A percentile compares a stretch with the other conserved stretches of the same genome.
phyloP scores from a whole-genome alignment of 352 stramenopile genomes.

The Aphanomyces euteiches region DNA sequence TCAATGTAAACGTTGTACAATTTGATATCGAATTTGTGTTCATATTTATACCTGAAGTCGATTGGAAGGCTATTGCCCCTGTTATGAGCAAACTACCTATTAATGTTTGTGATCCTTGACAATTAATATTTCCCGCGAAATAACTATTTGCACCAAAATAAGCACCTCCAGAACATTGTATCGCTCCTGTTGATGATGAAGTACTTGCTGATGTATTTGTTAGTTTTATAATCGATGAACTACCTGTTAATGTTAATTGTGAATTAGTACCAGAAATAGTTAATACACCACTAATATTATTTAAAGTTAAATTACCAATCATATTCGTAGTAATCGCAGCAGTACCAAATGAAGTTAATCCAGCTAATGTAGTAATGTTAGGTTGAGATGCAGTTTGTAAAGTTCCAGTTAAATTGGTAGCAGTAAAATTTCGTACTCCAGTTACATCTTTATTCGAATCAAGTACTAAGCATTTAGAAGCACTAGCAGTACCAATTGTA shows the following conservation, averaged over 20 bases:
- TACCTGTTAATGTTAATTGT: conserved; percentile 5
- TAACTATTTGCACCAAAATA: conserved; percentile 5
- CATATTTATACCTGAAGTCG: conserved; percentile 6
- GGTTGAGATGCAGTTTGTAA: conserved; percentile 5
- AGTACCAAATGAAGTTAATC: conserved; percentile 7
- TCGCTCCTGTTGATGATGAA: conserved; percentile 5
- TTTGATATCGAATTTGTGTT: conserved; percentile 7
- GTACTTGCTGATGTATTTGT: conserved; percentile 6
- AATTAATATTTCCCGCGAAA: conserved; percentile 5
- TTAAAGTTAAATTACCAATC: conserved; percentile 8
- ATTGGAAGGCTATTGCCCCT: conserved; percentile 2
- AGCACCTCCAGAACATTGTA: conserved; percentile 5
- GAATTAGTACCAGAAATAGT: conserved; percentile 7
- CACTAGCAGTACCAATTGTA: conserved; percentile 3
- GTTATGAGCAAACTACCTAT: conserved; percentile 4
- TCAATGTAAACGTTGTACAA: conserved; percentile 7
- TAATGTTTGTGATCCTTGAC: conserved; percentile 6
- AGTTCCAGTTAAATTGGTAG: conserved; percentile 4
- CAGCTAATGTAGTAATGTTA: conserved; percentile 7
- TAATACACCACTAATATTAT: conserved; percentile 8
- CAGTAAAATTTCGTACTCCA: conserved; percentile 6
- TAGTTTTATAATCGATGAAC: conserved; percentile 7
- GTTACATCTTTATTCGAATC: conserved; percentile 7
- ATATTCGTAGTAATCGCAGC: conserved; percentile 5
- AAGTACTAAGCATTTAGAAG: conserved; percentile 4